These are phyloP conservation scores for Wallemia mellicola DNA, from an alignment of 1,284 basidiomycete species.

Conservation along the genomic window DNA sequence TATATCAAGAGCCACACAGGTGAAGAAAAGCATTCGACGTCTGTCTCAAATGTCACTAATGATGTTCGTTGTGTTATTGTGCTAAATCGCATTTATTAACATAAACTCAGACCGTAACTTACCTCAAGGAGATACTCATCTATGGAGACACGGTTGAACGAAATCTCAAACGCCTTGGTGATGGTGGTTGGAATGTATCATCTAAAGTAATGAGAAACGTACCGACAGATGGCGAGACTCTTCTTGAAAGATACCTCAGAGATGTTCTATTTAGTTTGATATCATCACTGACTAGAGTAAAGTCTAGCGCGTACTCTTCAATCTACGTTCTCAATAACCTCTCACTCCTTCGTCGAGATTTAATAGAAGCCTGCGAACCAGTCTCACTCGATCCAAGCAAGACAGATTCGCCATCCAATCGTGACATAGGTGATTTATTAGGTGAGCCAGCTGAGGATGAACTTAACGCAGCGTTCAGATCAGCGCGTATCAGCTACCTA, in stretches of 20 bases:
- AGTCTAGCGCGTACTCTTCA: slow-evolving; percentile 9
- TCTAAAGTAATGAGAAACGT: slow-evolving; percentile 8
- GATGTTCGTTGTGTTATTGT: background rate
- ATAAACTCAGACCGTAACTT: background rate
- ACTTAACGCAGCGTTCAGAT: slow-evolving; percentile 7
- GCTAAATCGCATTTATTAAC: background rate
- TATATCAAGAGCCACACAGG: background rate
- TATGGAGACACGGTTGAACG: background rate
- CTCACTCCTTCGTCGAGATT: slow-evolving; percentile 7
- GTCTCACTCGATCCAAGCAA: slow-evolving; percentile 6
- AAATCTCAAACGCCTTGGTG: slow-evolving; percentile 9
- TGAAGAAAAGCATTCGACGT: background rate
- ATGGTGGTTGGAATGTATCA: slow-evolving; percentile 11
- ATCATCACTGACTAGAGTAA: slow-evolving; percentile 5
- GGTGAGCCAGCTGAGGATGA: slow-evolving; percentile 9
- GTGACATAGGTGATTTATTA: slow-evolving; percentile 4
- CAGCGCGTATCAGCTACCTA: slow-evolving; percentile 10
- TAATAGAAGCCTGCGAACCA: slow-evolving; percentile 5
- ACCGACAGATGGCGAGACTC: slow-evolving; percentile 7
- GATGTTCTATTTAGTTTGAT: slow-evolving; percentile 9
- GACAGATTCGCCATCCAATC: slow-evolving; percentile 5
- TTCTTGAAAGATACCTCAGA: slow-evolving; percentile 6
- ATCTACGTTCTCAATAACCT: slow-evolving; percentile 11
- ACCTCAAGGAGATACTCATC: background rate
- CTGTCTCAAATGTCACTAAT: background rate